Percentiles rank a stretch among this genome's conserved stretches.
phyloP scores from a whole-genome alignment of 2,329 filamentous ascomycete genomes.

The Exophiala xenobiotica region DNA sequence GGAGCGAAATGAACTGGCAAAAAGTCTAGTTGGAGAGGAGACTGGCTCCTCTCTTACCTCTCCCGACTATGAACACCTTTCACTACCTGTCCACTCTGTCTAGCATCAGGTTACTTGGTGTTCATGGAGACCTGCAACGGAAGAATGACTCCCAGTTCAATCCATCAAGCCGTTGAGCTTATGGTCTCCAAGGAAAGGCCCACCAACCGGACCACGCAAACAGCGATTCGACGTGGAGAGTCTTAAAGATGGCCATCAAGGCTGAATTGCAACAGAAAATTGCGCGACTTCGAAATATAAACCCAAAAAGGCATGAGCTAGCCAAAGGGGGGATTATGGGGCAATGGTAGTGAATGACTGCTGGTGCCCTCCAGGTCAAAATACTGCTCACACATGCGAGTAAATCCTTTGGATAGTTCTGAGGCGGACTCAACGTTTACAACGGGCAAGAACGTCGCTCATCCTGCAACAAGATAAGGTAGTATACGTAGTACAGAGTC shows the following conservation, averaged over 20 bases:
- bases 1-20: too few species aligned
- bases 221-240: neutral
- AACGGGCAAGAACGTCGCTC: too few species aligned
- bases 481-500: neutral
- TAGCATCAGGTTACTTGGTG: neutral
- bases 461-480: too few species aligned
- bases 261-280: neutral
- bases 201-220: neutral
- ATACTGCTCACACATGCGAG: too few species aligned
- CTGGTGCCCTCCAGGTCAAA: too few species aligned
- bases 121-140: slow-evolving; percentile 1
- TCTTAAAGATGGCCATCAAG: neutral
- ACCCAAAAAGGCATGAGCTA: neutral
- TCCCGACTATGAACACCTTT: neutral
- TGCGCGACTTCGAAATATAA: neutral
- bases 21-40: too few species aligned
- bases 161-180: neutral
- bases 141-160: slow-evolving; percentile 1
- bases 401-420: too few species aligned
- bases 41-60: too few species aligned
- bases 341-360: neutral
- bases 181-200: neutral
- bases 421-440: too few species aligned
- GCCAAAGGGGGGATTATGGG: neutral
- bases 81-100: neutral